Evolutionary conservation across 306 rosid genomes (phyloP).

Genomic region (Hippophae tibetana): DNA sequence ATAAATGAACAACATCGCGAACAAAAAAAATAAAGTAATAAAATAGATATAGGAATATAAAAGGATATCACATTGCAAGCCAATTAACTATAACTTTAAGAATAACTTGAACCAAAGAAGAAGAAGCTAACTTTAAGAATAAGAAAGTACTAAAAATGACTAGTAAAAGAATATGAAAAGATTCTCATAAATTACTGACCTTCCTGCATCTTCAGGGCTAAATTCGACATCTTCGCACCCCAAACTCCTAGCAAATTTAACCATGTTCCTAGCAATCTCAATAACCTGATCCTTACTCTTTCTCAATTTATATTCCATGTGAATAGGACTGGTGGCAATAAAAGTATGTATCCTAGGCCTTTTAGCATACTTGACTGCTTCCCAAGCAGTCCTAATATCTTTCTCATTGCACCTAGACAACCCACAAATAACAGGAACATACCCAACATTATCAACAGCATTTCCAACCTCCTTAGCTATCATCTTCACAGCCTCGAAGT

Average conservation of each 20-base stretch:
- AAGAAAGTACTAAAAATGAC: too few relatives aligned
- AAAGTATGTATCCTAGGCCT: slow-evolving; percentile 80
- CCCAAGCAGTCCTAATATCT: slow-evolving; percentile 83
- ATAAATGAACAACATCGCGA: too few relatives aligned
- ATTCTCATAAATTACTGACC: slow-evolving; percentile 25
- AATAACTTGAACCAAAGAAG: too few relatives aligned
- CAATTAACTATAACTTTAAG: too few relatives aligned
- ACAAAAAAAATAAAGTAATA: too few relatives aligned
- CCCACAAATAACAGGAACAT: slow-evolving; percentile 87
- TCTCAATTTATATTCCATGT: slow-evolving; percentile 69
- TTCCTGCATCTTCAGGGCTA: slow-evolving; percentile 98
- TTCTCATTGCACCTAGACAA: slow-evolving; percentile 74
- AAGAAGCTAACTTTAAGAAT: too few relatives aligned
- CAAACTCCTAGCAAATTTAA: slow-evolving; percentile 67
- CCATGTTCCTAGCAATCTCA: slow-evolving; percentile 67
- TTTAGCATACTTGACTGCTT: slow-evolving; percentile 76
- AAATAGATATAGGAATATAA: too few relatives aligned
- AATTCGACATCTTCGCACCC: slow-evolving; percentile 87
- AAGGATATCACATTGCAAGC: too few relatives aligned
- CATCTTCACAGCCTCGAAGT: slow-evolving; percentile 64
- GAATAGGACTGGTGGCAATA: slow-evolving; percentile 86
- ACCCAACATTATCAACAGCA: slow-evolving; percentile 51
- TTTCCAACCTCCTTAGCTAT: slow-evolving; percentile 76
- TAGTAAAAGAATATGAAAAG: too few relatives aligned
- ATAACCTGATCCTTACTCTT: slow-evolving; percentile 62